Percentiles rank a stretch among this genome's conserved stretches.
Conservation (phyloP, 495 filamentous ascomycete species). For the Hypomontagnella submonticulosa region DNA sequence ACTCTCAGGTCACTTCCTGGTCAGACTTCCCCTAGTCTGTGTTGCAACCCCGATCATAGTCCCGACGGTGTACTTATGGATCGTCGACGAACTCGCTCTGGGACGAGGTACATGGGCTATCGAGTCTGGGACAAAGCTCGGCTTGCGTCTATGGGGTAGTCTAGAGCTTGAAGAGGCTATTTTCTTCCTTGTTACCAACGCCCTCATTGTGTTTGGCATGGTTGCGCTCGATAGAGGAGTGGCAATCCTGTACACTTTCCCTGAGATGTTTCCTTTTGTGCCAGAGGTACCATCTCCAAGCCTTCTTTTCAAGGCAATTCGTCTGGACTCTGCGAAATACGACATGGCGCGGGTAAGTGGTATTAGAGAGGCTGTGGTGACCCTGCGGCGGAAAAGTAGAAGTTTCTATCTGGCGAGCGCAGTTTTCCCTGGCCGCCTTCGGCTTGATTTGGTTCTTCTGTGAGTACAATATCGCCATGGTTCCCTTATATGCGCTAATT, state of each 20-base stretch:
- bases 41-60: constrained; percentile 65
- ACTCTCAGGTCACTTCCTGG: constrained; percentile 67
- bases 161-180: constrained; percentile 75
- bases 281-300: constrained; percentile 56
- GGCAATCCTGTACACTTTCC: constrained; percentile 67
- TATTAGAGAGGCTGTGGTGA: constrained; percentile 63
- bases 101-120: constrained; percentile 74
- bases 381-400: constrained; percentile 68
- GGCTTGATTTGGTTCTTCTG: constrained; percentile 72
- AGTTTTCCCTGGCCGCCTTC: constrained; percentile 69
- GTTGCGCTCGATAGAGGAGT: constrained; percentile 71
- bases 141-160: constrained; percentile 65
- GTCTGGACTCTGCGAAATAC: constrained; percentile 56
- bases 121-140: constrained; percentile 68
- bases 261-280: constrained; percentile 56
- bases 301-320: constrained; percentile 58
- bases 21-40: constrained; percentile 63
- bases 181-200: constrained; percentile 75
- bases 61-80: constrained; percentile 74
- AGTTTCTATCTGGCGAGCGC: constrained; percentile 76
- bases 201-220: constrained; percentile 71
- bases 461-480: constrained; percentile 41
- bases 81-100: constrained; percentile 71
- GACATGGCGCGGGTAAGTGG: constrained; percentile 63
- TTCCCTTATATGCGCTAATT: constrained; percentile 28